Evolutionary conservation across 2,329 filamentous ascomycete species (phyloP), one percentile per base, ranked within the genome.

Genomic region (Penicillium polonicum): DNA sequence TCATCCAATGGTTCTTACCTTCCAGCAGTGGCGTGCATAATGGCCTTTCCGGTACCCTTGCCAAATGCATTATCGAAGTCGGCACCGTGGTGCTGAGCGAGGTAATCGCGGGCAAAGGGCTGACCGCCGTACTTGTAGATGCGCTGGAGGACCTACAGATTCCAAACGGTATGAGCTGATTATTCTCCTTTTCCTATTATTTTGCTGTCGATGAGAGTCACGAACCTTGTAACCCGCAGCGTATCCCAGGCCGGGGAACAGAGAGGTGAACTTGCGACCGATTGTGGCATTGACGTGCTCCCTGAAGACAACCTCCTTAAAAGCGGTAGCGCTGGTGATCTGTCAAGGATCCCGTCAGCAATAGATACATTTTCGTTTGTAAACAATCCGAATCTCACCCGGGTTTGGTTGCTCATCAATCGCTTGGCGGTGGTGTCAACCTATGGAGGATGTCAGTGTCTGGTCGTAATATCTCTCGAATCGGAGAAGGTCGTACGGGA

Each of bases 71-170:
- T 80, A 77, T 97, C 93, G 74, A 99, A 99, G 66, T 88, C 83
- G 68, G 85, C 83, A 66, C 90, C 89, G 73, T 96, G 88, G 82
- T 97, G 84, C 72, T 83, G 78, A 52, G 85, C 84, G 52, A 99
- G 85, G 78, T 89, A 97, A 79, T 99, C 94, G 54, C 93, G 88
- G 39, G 91, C 92, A 69, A 97, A 90, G 44, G 94, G 94, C 81
- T 99, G 94, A 50, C 94, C 94, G 66, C 94, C 94, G 73, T 97
- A 99, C 81, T 99, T 99, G 85, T 99, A 99, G 74, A 99, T 87
- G 76, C 94, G 85, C 84, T 99, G 94, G 56, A 96, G 85, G 62
- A 97, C 83, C 85, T 88, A 55, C 43, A 31, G 31, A 50, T 64
- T 65, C 61, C 42, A 60, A 59, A 35, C 8, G 29, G 2, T 49